These are phyloP conservation scores for Candida pseudocylindracea DNA, from an alignment of 1,139 yeast species.

Conservation along the genomic window DNA sequence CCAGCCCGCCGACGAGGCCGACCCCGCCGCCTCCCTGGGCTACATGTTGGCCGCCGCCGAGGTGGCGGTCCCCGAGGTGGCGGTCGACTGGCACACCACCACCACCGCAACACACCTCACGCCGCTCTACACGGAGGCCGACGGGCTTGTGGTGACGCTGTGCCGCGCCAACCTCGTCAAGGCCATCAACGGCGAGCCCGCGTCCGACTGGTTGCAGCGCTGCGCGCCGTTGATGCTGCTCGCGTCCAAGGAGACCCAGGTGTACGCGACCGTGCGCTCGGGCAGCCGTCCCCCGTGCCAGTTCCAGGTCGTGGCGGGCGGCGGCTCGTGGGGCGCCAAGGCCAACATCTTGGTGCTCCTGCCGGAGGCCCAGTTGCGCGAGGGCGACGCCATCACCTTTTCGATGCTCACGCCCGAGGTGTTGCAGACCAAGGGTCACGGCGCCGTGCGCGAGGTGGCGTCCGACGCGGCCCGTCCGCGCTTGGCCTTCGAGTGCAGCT, in stretches of 20 bases:
- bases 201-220: conserved; percentile 25
- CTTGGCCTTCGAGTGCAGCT: too few species aligned
- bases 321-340: conserved; percentile 48
- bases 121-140: conserved; percentile 7
- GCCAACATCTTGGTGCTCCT: conserved; percentile 36
- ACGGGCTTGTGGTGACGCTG: conserved; percentile 14
- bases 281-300: conserved; percentile 3
- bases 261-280: conserved; percentile 15
- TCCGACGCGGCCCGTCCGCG: too few species aligned
- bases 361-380: conserved; percentile 22
- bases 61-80: not conserved
- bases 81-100: not conserved
- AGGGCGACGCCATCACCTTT: conserved; percentile 25
- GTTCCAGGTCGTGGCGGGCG: conserved; percentile 35
- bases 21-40: not conserved
- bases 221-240: conserved; percentile 17
- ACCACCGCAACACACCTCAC: conserved; percentile 18
- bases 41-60: not conserved
- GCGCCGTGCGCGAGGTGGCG: too few species aligned
- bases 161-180: conserved; percentile 29
- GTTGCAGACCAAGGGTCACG: not conserved
- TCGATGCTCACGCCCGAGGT: conserved; percentile 21
- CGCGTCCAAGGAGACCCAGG: conserved; percentile 22
- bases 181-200: conserved; percentile 21
- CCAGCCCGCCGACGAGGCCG: conserved; percentile 2